A percentile compares a stretch with the other conserved stretches of the same genome.
These are phyloP conservation scores for Myrmaecium sp. DNA, from an alignment of 2,329 filamentous ascomycete species.

Conservation along the genomic window DNA sequence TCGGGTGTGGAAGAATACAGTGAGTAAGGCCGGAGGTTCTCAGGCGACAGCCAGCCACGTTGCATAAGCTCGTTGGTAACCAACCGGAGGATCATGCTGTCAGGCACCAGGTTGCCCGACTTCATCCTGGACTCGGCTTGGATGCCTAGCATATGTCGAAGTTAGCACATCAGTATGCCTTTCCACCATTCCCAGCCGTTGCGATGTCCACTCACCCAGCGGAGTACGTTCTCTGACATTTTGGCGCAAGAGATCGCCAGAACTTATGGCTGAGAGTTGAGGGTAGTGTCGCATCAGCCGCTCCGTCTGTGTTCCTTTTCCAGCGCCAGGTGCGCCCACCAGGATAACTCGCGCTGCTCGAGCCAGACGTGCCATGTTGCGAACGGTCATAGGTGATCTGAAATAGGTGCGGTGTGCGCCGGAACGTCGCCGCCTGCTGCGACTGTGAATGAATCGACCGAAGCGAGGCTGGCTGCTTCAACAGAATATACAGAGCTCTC, in stretches of 20 bases:
- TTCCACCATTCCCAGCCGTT: background rate
- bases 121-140: slow-evolving; percentile 83
- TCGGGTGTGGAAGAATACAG: slow-evolving; percentile 19
- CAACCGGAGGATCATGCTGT: slow-evolving; percentile 78
- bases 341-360: slow-evolving; percentile 85
- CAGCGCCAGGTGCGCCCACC: slow-evolving; percentile 87
- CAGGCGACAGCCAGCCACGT: slow-evolving; percentile 60
- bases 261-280: slow-evolving; percentile 80
- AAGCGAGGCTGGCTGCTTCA: no score
- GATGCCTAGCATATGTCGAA: slow-evolving; percentile 43
- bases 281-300: slow-evolving; percentile 74
- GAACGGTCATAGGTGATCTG: background rate
- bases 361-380: slow-evolving; percentile 13
- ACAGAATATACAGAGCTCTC: no score
- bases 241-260: slow-evolving; percentile 76
- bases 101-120: slow-evolving; percentile 74
- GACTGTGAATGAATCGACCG: no score
- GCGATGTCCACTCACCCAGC: slow-evolving; percentile 43
- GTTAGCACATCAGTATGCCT: slow-evolving; percentile 5
- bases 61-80: slow-evolving; percentile 78
- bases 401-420: background rate
- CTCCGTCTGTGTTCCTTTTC: slow-evolving; percentile 91
- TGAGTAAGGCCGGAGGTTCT: slow-evolving; percentile 28
- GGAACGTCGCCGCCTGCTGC: no score
- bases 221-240: slow-evolving; percentile 84